Conservation (phyloP, 2,329 filamentous ascomycete species). For the Bipolaris victoriae region DNA sequence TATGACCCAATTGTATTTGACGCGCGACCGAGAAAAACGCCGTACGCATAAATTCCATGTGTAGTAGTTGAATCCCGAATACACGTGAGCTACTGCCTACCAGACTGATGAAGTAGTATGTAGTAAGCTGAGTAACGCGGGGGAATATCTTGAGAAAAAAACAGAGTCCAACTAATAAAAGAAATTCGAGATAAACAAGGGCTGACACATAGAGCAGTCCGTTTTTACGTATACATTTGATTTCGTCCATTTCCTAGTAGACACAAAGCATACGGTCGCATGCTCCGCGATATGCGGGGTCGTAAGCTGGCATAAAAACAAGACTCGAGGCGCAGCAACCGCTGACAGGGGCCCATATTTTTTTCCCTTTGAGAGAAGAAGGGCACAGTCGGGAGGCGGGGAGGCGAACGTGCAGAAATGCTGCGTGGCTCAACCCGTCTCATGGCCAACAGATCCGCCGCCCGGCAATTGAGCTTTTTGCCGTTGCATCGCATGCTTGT, state of each 20-base stretch:
- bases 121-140: neutral
- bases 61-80: neutral
- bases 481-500: conserved; percentile 7
- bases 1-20: neutral
- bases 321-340: neutral
- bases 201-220: too few species aligned
- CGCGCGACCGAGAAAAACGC: conserved; percentile 5
- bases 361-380: neutral
- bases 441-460: neutral
- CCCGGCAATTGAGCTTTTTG: conserved; percentile 2
- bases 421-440: neutral
- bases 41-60: conserved; percentile 1
- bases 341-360: conserved; percentile 8
- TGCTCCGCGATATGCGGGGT: conserved; percentile 14
- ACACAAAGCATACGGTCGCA: conserved; percentile 1
- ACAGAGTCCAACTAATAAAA: neutral
- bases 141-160: neutral
- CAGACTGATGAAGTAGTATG: neutral
- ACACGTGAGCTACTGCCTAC: too few species aligned
- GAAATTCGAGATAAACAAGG: neutral
- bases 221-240: neutral
- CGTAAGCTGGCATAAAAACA: conserved; percentile 9
- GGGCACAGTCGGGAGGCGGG: conserved; percentile 11
- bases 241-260: neutral
- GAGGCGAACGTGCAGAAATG: conserved; percentile 11